These are phyloP conservation scores for Solanum hybrid DNA, from an alignment of 305 asterid species.

Conservation along the genomic window DNA sequence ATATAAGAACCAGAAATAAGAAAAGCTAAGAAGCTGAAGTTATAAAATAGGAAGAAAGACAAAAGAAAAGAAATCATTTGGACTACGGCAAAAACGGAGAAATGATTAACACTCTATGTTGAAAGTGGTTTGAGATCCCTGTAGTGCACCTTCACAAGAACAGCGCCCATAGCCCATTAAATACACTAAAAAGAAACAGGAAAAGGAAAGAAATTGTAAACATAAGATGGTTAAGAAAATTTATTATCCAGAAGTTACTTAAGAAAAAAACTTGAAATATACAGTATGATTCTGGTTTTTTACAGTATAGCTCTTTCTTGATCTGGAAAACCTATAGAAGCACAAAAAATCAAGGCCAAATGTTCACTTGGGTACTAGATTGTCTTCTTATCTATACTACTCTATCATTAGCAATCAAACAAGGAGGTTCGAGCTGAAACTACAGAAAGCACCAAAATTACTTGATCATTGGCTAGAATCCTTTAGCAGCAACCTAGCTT, in stretches of 20 bases:
- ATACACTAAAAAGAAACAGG: background rate
- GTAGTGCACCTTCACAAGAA: background rate
- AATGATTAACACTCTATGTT: background rate
- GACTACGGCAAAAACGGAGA: background rate
- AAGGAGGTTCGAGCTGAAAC: background rate
- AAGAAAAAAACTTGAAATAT: background rate
- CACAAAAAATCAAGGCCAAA: background rate
- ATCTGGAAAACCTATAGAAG: background rate
- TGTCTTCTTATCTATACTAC: background rate
- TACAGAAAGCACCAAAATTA: background rate
- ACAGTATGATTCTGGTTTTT: background rate
- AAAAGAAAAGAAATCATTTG: background rate
- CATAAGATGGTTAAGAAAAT: background rate
- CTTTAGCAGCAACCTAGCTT: background rate
- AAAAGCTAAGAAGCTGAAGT: background rate
- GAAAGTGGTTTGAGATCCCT: background rate
- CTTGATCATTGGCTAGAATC: background rate
- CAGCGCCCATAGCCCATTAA: background rate
- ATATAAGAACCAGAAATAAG: background rate
- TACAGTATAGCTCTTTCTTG: background rate
- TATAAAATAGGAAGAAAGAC: background rate
- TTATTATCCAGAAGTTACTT: background rate
- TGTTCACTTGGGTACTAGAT: background rate
- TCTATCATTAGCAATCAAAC: background rate
- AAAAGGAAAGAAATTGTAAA: background rate